A percentile compares a stretch with the other conserved stretches of the same genome.
phyloP scores from a whole-genome alignment of 306 rosid genomes.

The Citrullus mucosospermus region DNA sequence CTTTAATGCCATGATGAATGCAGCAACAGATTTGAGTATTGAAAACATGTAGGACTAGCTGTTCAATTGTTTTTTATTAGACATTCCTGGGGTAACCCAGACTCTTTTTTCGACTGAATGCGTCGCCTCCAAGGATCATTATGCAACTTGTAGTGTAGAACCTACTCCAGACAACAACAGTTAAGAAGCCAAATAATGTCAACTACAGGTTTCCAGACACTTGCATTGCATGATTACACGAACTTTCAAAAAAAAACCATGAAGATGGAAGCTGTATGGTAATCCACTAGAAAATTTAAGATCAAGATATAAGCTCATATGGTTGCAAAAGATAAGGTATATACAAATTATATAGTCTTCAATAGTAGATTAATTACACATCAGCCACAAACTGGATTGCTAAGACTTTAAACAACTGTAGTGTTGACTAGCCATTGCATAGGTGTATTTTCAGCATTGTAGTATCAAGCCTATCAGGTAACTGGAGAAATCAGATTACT shows the following conservation, averaged over 20 bases:
- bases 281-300: background rate
- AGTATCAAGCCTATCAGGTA: background rate
- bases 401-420: background rate
- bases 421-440: background rate
- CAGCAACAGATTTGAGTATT: background rate
- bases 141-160: constrained; percentile 79
- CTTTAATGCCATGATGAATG: background rate
- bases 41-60: background rate
- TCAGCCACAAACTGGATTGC: background rate
- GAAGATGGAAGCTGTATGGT: background rate
- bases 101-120: constrained; percentile 28
- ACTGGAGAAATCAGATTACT: background rate
- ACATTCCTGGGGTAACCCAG: constrained; percentile 63
- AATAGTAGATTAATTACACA: background rate
- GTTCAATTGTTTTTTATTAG: constrained; percentile 27
- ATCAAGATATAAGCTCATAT: background rate
- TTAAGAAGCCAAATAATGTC: background rate
- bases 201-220: background rate
- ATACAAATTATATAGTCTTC: background rate
- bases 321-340: background rate
- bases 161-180: constrained; percentile 23
- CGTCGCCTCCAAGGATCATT: constrained; percentile 75
- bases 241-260: background rate
- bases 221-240: background rate
- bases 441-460: background rate